Percentiles rank a stretch among this genome's conserved stretches.
Evolutionary conservation across 2,329 filamentous ascomycete species (phyloP).

Genomic region (Exophiala bonariae): DNA sequence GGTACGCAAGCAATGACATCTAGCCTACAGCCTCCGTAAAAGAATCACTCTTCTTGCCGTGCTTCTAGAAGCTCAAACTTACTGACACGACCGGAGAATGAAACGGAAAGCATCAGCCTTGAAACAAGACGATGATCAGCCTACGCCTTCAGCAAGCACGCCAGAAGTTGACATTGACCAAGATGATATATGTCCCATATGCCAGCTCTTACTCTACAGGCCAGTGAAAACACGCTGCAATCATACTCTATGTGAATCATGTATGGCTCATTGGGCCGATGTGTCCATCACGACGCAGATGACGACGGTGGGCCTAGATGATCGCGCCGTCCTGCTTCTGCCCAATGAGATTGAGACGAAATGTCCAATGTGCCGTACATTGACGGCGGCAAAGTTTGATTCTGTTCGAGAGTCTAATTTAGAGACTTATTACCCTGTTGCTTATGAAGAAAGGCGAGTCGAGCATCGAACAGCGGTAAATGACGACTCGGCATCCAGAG

Average conservation of each 20-base stretch:
- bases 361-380: constrained; percentile 27
- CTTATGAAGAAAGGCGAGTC: constrained; percentile 15
- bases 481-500: constrained; percentile 16
- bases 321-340: constrained; percentile 16
- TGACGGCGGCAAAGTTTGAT: constrained; percentile 19
- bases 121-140: not conserved
- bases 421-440: constrained; percentile 14
- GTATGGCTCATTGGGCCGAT: constrained; percentile 27
- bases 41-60: too few relatives aligned
- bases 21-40: too few relatives aligned
- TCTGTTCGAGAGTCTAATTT: constrained; percentile 9
- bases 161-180: constrained; percentile 16
- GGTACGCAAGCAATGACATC: too few relatives aligned
- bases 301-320: constrained; percentile 22
- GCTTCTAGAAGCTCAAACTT: too few relatives aligned
- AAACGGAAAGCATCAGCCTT: not conserved
- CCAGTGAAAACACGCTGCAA: constrained; percentile 24
- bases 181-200: constrained; percentile 27
- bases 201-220: constrained; percentile 23
- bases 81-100: too few relatives aligned
- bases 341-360: constrained; percentile 24
- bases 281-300: constrained; percentile 24
- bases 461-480: constrained; percentile 4
- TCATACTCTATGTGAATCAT: constrained; percentile 25
- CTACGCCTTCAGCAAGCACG: not conserved